Evolutionary conservation across 352 stramenopile genomes (phyloP), one percentile per base, ranked within the genome.

Genomic region (Pythium volutum): DNA sequence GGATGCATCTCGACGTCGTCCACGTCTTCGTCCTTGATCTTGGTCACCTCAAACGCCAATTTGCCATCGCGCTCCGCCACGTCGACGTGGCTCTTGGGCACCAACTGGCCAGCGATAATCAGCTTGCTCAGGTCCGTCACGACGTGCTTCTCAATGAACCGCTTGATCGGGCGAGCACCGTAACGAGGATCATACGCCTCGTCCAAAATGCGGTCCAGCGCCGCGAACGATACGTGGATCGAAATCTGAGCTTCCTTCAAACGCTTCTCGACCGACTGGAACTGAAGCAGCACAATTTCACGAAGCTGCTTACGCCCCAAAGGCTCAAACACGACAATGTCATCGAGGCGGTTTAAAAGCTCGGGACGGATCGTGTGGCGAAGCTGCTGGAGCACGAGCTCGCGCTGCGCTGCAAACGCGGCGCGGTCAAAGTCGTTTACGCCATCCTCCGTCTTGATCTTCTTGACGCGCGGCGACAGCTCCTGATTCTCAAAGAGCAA

Each of bases 301-400:
- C 93, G 84, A 27, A 99, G 67, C 53, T 98, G 84, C 12, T 62
- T 70, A 36, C 81, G 77, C 16, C 80, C 85, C 3, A 99, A 76
- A 20, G 96, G 91, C 66, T 98, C 90, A 70, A 99, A 99, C 62
- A 98, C 95, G 12, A 98, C 79, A 55, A 99, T 96, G 38, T 97
- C 95, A 64, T 98, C 96, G 39, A 99, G 71, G 27, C 96, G 88
- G 75, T 99, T 99, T 27, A 99, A 76, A 36, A 99, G 89, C 63
- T 99, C 97, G 15, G 96, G 97, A 1, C 81, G 79, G 56, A 99
- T 97, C 31, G 92, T 91, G 62, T 76, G 70, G 29, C 88, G 76
- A 29, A 99, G 76, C 56, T 90, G 75, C 49, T 80, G 67, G 62
- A 98, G 92, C 38, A 98, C 95, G 20, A 84, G 70, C 61, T 84